These are phyloP conservation scores for Kingdonia uniflora DNA, from an alignment of 164 flowering plant genomes.

Conservation along the genomic window DNA sequence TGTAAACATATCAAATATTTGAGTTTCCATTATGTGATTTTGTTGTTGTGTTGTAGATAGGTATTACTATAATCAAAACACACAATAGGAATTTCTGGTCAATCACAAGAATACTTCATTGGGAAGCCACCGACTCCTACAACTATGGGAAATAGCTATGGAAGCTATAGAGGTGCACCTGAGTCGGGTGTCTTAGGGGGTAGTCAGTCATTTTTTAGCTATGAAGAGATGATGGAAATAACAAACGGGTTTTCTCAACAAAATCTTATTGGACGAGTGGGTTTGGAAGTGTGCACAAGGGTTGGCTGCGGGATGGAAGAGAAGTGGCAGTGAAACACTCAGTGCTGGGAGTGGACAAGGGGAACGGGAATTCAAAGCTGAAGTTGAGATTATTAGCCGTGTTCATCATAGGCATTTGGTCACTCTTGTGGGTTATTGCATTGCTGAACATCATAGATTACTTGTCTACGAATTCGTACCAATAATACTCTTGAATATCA, in stretches of 20 bases:
- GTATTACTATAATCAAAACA: constrained; percentile 17
- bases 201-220: constrained; percentile 14
- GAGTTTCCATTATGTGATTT: background rate
- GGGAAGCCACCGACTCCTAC: constrained; percentile 9
- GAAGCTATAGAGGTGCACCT: constrained; percentile 22
- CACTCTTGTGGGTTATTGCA: constrained; percentile 9
- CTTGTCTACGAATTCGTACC: constrained; percentile 11
- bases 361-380: constrained; percentile 10
- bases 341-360: constrained; percentile 11
- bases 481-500: constrained; percentile 8
- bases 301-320: constrained; percentile 3
- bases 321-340: constrained; percentile 7
- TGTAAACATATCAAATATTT: constrained; percentile 3
- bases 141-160: constrained; percentile 13
- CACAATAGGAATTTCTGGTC: constrained; percentile 13
- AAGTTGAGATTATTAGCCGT: constrained; percentile 13
- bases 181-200: constrained; percentile 21
- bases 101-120: constrained; percentile 10
- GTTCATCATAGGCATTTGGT: constrained; percentile 11
- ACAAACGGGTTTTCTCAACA: constrained; percentile 8
- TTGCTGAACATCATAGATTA: constrained; percentile 1
- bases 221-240: constrained; percentile 1
- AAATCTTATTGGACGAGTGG: constrained; percentile 11
- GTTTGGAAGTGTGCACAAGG: constrained; percentile 10
- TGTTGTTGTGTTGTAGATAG: constrained; percentile 17